Evolutionary conservation across 257 asterid genomes (phyloP).

Genomic region (Solanum sejunctum): DNA sequence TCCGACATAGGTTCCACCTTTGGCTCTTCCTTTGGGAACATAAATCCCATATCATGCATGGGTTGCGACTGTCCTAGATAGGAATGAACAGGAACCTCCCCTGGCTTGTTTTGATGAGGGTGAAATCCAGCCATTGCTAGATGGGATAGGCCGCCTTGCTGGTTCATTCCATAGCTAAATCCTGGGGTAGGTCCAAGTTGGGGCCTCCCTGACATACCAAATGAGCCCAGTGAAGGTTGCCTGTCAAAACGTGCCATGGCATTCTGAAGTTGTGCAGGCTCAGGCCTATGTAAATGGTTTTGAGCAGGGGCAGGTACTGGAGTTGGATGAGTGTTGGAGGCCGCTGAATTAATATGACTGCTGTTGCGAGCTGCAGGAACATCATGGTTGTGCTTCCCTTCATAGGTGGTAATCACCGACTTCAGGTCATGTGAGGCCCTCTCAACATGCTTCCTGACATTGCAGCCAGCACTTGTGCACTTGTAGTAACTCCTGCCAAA

Average conservation of each 20-base stretch:
- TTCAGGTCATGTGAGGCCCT: conserved; percentile 79
- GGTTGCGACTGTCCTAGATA: conserved; percentile 31
- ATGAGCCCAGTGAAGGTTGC: conserved; percentile 26
- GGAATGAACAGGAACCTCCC: conserved; percentile 21
- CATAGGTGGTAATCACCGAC: conserved; percentile 72
- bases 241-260: conserved; percentile 30
- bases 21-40: conserved; percentile 49
- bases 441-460: conserved; percentile 74
- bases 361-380: conserved; percentile 81
- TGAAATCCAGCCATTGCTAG: conserved; percentile 34
- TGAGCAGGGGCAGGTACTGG: conserved; percentile 19
- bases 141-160: conserved; percentile 24
- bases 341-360: conserved; percentile 36
- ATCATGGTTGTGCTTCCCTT: conserved; percentile 82
- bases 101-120: conserved; percentile 27
- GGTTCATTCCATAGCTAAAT: conserved; percentile 44
- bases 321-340: conserved; percentile 3
- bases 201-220: conserved; percentile 24
- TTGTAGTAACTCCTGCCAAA: conserved; percentile 78
- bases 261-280: conserved; percentile 41
- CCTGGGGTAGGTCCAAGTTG: conserved; percentile 38
- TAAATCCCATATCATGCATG: conserved; percentile 20
- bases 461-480: conserved; percentile 75
- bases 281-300: conserved; percentile 30
- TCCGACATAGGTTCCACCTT: conserved; percentile 41